Percentiles rank a stretch among this genome's conserved stretches.
phyloP scores from a whole-genome alignment of 805 yeast species.

The Lipomyces orientalis region DNA sequence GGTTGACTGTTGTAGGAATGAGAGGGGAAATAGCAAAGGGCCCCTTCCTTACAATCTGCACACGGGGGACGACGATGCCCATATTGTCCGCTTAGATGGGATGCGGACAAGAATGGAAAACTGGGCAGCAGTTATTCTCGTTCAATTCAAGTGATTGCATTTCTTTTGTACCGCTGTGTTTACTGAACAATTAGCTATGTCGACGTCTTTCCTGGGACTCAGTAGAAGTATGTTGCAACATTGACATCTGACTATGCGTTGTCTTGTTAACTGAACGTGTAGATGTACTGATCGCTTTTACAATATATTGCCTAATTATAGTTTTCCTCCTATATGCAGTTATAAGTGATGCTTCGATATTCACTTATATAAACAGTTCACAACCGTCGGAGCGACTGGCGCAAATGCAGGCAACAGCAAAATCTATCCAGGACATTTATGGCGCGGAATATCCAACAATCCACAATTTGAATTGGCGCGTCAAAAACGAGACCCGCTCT shows the following conservation, averaged over 20 bases:
- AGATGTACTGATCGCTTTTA: not conserved
- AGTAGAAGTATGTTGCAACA: too few species aligned
- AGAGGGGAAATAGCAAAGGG: too few species aligned
- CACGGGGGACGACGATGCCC: too few species aligned
- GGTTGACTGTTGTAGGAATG: too few species aligned
- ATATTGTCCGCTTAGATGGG: too few species aligned
- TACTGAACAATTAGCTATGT: too few species aligned
- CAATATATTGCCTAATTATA: not conserved
- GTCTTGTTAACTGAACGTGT: not conserved
- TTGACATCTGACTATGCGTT: not conserved
- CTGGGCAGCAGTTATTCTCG: too few species aligned
- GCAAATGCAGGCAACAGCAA: slow-evolving; percentile 14
- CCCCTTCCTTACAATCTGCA: too few species aligned
- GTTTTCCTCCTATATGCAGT: not conserved
- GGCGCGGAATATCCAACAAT: not conserved
- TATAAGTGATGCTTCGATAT: not conserved
- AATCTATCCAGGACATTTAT: slow-evolving; percentile 5
- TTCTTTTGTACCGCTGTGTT: too few species aligned
- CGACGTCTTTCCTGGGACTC: too few species aligned
- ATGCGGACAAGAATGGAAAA: too few species aligned
- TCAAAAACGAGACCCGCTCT: slow-evolving; percentile 5
- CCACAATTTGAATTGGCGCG: slow-evolving; percentile 17
- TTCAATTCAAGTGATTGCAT: too few species aligned
- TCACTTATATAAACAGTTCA: not conserved
- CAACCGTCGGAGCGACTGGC: not conserved